Percentiles rank a stretch among this genome's conserved stretches.
Evolutionary conservation across 2,329 filamentous ascomycete genomes (phyloP).

Genomic region (Lomentospora prolificans): DNA sequence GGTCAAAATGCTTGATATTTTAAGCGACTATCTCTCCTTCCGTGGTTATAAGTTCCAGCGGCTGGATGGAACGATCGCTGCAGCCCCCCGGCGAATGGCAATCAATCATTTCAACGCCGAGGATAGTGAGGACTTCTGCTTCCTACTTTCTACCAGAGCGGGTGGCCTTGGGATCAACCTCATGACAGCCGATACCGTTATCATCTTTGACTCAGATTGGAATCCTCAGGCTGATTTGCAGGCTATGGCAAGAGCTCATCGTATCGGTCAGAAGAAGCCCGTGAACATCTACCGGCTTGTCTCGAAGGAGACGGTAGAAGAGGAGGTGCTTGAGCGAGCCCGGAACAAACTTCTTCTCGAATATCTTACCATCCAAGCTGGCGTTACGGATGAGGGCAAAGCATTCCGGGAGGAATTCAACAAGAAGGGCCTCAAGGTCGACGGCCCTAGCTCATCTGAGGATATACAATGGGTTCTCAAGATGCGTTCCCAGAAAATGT

Average conservation of each 20-base stretch:
- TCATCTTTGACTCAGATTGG: conserved; percentile 98
- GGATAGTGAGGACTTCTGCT: conserved; percentile 91
- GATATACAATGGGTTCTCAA: conserved; percentile 96
- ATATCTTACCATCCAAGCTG: conserved; percentile 93
- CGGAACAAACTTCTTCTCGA: conserved; percentile 96
- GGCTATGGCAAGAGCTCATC: conserved; percentile 95
- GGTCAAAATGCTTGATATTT: conserved; percentile 96
- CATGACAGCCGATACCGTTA: conserved; percentile 96
- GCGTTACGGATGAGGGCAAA: conserved; percentile 90
- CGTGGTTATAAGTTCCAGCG: conserved; percentile 94
- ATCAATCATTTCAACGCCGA: conserved; percentile 99
- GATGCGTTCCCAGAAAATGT: conserved; percentile 97
- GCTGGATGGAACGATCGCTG: conserved; percentile 88
- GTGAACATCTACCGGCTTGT: conserved; percentile 95
- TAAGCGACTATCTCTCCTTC: conserved; percentile 86
- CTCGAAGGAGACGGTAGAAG: conserved; percentile 96
- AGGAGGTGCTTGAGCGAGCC: conserved; percentile 91
- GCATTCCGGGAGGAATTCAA: conserved; percentile 66
- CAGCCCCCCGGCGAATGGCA: conserved; percentile 77
- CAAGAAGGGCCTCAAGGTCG: conserved; percentile 63
- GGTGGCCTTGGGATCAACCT: conserved; percentile 98
- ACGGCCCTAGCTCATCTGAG: conserved; percentile 81
- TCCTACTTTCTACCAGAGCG: conserved; percentile 86
- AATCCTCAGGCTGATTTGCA: conserved; percentile 97
- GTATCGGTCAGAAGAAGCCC: conserved; percentile 91